Base-by-base conservation (phyloP, 768 basidiomycete species). In the Grammothele lineata region DNA sequence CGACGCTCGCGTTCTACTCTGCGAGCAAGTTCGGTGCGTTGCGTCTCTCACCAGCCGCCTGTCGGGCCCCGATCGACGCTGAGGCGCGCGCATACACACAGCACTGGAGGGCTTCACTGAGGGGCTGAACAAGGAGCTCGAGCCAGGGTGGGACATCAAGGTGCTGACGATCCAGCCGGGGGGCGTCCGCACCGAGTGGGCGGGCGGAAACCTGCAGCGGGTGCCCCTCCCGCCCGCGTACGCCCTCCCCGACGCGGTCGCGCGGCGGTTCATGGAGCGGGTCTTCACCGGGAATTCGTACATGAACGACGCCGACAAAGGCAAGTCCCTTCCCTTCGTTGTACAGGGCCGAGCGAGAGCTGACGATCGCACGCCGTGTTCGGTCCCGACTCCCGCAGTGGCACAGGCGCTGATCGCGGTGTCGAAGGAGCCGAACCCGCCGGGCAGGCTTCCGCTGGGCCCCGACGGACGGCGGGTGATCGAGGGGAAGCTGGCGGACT, bases 21-120 rank as follows among this genome's bases (percentile, higher is more conserved):
- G 64, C 67, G 14, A 62, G 57, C 30, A 70, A 70, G 54, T 70
- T 70, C 40, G 69, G 69, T 70, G 34, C 9, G 66, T 45, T 9
- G n/a, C n/a, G n/a, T 39, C 2, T 33, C 17, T 17, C 9, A 21
- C 18, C 38, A 15, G 21, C 5, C 17, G 9, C 37, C 5, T 10
- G 17, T 10, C 14, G 27, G 4, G 10, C 14, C 32, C 25, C 5
- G 22, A 19, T 7, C n/a, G n/a, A n/a, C n/a, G n/a, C n/a, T n/a
- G n/a, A n/a, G n/a, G n/a, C n/a, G n/a, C 6, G 11, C 18, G 15
- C 15, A 18, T 19, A 5, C 30, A 30, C 25, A 11, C 53, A 51
- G 55, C 52, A 10, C 43, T 58, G 17, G 57, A 58, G 32, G 57
- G 51, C 21, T 56, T 58, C 32, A 51, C 55, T 5, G 57, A 58